Evolutionary conservation across 495 filamentous ascomycete species (phyloP).

Genomic region (Staphylotrichum tortipilum): DNA sequence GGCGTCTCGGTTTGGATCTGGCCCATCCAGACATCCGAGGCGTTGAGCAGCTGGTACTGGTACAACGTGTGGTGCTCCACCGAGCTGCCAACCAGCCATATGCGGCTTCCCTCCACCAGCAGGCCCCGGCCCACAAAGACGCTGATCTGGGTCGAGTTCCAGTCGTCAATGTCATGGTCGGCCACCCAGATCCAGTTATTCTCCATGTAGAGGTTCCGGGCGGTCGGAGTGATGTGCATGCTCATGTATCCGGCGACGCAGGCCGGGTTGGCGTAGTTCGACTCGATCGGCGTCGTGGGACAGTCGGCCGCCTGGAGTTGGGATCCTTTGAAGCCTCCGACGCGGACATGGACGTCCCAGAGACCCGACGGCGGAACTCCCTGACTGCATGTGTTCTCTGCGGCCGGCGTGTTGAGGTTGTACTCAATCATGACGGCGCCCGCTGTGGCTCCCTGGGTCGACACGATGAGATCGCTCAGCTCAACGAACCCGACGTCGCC

Average conservation of each 20-base stretch:
- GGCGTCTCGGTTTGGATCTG: slow-evolving; percentile 85
- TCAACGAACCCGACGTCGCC: slow-evolving; percentile 48
- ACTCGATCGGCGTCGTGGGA: slow-evolving; percentile 49
- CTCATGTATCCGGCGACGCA: slow-evolving; percentile 72
- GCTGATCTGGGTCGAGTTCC: slow-evolving; percentile 62
- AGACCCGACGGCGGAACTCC: slow-evolving; percentile 61
- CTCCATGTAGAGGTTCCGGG: slow-evolving; percentile 65
- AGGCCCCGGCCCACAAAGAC: slow-evolving; percentile 82
- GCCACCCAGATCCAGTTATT: slow-evolving; percentile 94
- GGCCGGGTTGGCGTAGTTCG: slow-evolving; percentile 39
- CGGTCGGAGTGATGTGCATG: slow-evolving; percentile 67
- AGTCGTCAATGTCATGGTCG: slow-evolving; percentile 72
- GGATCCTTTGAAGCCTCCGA: slow-evolving; percentile 73
- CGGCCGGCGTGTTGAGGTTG: slow-evolving; percentile 51
- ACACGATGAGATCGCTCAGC: slow-evolving; percentile 45
- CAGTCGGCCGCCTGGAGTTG: slow-evolving; percentile 66
- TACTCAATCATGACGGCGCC: slow-evolving; percentile 69
- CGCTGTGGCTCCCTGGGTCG: slow-evolving; percentile 31
- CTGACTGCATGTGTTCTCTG: slow-evolving; percentile 24
- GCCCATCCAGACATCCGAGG: slow-evolving; percentile 72
- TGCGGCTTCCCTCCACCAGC: slow-evolving; percentile 54
- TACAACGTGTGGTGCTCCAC: slow-evolving; percentile 83
- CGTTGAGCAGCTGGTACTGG: slow-evolving; percentile 70
- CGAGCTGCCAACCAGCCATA: slow-evolving; percentile 64
- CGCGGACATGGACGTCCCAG: slow-evolving; percentile 86